Evolutionary conservation across 768 basidiomycete species (phyloP), one percentile per base, ranked within the genome.

Genomic region (Artomyces pyxidatus): DNA sequence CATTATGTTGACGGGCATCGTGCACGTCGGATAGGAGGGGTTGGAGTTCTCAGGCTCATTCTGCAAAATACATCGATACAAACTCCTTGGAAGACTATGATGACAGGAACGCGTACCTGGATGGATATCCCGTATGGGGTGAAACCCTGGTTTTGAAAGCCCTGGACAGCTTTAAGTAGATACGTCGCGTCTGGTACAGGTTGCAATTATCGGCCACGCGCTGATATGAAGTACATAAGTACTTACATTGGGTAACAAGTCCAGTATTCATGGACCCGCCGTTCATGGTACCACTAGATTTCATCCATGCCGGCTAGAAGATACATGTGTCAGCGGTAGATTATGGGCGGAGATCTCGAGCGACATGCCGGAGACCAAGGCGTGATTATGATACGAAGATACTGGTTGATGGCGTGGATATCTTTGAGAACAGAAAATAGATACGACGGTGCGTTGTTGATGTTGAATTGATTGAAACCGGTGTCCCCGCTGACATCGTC

Each of bases 261-360:
- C 39, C 64, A 0, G 77, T 69, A 21, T 68, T 58, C 25, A 85
- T 54, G 3, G 72, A 72, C 17, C 81, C 81, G 2, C 83, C 83
- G 22, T 76, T 68, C 81, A 83, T 83, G 0, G 74, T 73, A 2
- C 69, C 70, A 47, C 72, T 75, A 30, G 63, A 67, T 61, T 86
- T 86, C 82, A 84, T 83, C 83, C 83, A 86, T 0, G 66, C 80
- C 10, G 83, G 83, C 82, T 46, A 26, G n/a, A 37, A 5, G n/a
- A 35, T 7, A 14, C 32, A 35, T 8, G 12, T 8, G 46, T 40
- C 19, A 61, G 21, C 17, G n/a, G 16, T n/a, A 12, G 16, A 2
- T 23, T 7, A 14, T 10, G 21, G 23, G 23, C 10, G 3, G 23
- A 23, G 6, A 25, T 64, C 72, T 54, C 58, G 81, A 81, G 1